phyloP scores from a whole-genome alignment of 2,329 filamentous ascomycete species.

The Pseudophaeomoniella oleicola region DNA sequence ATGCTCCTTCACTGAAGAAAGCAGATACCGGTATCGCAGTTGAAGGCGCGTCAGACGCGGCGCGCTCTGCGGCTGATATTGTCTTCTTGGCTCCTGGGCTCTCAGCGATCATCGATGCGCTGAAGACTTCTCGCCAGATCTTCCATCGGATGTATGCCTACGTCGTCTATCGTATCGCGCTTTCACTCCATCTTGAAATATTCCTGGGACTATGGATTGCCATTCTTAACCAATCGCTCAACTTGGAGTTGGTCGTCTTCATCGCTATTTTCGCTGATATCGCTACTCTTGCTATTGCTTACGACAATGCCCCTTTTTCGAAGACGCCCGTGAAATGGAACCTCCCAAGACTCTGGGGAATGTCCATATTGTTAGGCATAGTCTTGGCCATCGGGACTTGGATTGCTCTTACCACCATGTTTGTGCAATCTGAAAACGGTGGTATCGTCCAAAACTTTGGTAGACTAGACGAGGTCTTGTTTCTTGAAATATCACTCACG shows the following conservation, averaged over 20 bases:
- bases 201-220: conserved; percentile 87
- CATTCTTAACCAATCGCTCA: conserved; percentile 69
- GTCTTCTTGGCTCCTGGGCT: conserved; percentile 86
- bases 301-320: conserved; percentile 82
- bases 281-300: conserved; percentile 80
- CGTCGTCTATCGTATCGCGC: conserved; percentile 85
- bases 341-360: conserved; percentile 83
- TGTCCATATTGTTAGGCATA: conserved; percentile 70
- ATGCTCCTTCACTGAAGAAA: conserved; percentile 84
- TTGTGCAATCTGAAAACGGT: conserved; percentile 49
- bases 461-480: conserved; percentile 66
- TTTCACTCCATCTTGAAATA: conserved; percentile 82
- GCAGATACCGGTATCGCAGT: conserved; percentile 94
- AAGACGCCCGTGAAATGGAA: conserved; percentile 89
- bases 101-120: conserved; percentile 79
- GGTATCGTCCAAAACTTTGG: conserved; percentile 87
- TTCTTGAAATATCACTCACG: conserved; percentile 78
- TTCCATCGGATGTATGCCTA: conserved; percentile 97
- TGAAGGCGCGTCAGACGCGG: conserved; percentile 80
- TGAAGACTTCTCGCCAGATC: conserved; percentile 87
- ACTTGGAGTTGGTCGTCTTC: conserved; percentile 81
- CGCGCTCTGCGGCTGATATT: conserved; percentile 81
- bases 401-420: conserved; percentile 81
- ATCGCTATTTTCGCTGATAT: conserved; percentile 92
- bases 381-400: conserved; percentile 73